phyloP scores from a whole-genome alignment of 2,329 filamentous ascomycete species.

The Botrytis cinerea region DNA sequence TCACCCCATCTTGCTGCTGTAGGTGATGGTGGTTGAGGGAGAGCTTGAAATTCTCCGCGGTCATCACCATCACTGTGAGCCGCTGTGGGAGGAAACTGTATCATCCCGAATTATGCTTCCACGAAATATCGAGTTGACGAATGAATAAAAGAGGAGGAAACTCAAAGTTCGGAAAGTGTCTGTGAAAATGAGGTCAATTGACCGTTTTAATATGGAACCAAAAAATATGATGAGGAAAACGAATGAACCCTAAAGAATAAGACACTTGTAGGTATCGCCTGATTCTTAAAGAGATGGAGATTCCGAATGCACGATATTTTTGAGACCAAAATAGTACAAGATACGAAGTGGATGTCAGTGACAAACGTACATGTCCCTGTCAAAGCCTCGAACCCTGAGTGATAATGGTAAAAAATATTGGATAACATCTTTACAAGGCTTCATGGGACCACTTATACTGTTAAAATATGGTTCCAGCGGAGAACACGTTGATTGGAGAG shows the following conservation, averaged over 20 bases:
- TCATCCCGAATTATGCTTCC: constrained; percentile 8
- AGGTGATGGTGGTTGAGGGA: constrained; percentile 14
- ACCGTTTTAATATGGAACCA: not conserved
- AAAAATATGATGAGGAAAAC: constrained; percentile 14
- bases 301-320: constrained; percentile 10
- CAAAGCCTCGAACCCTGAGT: not conserved
- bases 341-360: not conserved
- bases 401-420: not conserved
- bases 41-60: constrained; percentile 19
- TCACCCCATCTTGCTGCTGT: not conserved
- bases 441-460: not conserved
- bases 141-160: not conserved
- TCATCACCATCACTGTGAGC: constrained; percentile 9
- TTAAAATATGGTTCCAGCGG: not conserved
- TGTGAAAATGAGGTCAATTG: not conserved
- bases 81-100: constrained; percentile 20
- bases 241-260: not conserved
- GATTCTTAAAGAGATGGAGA: constrained; percentile 21
- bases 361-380: constrained; percentile 11
- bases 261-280: not conserved
- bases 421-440: not conserved
- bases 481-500: not conserved
- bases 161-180: not conserved
- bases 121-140: not conserved
- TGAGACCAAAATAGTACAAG: constrained; percentile 14